Evolutionary conservation across 2,329 filamentous ascomycete genomes (phyloP).

Genomic region (Hymenoscyphus albidus): DNA sequence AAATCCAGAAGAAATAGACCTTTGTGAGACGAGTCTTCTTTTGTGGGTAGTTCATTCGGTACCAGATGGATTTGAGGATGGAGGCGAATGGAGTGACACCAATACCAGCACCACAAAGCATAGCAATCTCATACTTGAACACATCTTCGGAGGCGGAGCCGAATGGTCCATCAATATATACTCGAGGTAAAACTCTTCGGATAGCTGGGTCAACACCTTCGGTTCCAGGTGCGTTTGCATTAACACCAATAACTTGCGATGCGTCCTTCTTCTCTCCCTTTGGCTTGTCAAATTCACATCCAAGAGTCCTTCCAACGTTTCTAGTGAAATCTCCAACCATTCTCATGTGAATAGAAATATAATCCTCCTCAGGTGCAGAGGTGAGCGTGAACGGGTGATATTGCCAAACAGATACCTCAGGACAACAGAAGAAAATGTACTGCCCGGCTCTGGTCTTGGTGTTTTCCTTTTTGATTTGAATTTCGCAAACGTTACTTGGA

Average conservation of each 20-base stretch:
- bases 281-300: slow-evolving; percentile 67
- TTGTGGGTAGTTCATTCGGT: slow-evolving; percentile 84
- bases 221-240: slow-evolving; percentile 46
- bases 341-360: slow-evolving; percentile 82
- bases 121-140: slow-evolving; percentile 79
- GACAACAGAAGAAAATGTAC: slow-evolving; percentile 88
- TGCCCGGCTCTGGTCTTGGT: slow-evolving; percentile 77
- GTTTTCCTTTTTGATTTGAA: slow-evolving; percentile 87
- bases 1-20: slow-evolving; percentile 93
- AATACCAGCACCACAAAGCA: slow-evolving; percentile 79
- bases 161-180: slow-evolving; percentile 83
- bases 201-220: slow-evolving; percentile 65
- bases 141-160: slow-evolving; percentile 84
- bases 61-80: slow-evolving; percentile 89
- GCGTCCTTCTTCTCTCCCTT: slow-evolving; percentile 45
- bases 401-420: slow-evolving; percentile 81
- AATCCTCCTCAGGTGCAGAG: slow-evolving; percentile 83
- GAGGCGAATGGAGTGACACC: slow-evolving; percentile 84
- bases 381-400: slow-evolving; percentile 86
- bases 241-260: slow-evolving; percentile 68
- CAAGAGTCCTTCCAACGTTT: slow-evolving; percentile 63
- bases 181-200: slow-evolving; percentile 68
- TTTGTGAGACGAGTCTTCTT: slow-evolving; percentile 75
- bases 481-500: slow-evolving; percentile 83
- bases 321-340: slow-evolving; percentile 80